Conservation (phyloP, 257 asterid genomes). For the Pogostemon cablin region DNA sequence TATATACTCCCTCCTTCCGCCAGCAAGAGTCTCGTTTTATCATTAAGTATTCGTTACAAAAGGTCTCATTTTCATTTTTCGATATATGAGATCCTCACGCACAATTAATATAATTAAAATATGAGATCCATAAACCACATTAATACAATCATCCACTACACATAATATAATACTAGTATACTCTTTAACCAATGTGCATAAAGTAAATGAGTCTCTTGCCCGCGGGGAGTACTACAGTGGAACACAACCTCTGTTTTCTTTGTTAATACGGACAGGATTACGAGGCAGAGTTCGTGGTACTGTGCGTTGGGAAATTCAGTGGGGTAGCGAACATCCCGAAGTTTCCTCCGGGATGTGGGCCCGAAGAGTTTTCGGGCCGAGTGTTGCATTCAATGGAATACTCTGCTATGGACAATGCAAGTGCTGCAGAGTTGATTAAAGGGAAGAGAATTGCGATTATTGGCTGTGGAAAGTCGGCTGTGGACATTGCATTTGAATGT, state of each 20-base stretch:
- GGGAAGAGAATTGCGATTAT: conserved; percentile 52
- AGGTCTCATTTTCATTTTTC: no score
- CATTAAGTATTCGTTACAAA: no score
- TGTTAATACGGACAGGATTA: conserved; percentile 41
- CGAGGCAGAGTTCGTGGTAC: conserved; percentile 54
- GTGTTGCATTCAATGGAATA: conserved; percentile 65
- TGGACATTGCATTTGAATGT: conserved; percentile 53
- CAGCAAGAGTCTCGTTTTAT: no score
- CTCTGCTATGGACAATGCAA: conserved; percentile 52
- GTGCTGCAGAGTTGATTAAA: conserved; percentile 52
- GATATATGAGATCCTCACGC: no score
- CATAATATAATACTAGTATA: no score
- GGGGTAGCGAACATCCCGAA: conserved; percentile 64
- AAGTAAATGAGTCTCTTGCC: no score
- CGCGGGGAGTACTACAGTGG: neutral
- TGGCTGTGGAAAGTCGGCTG: conserved; percentile 65
- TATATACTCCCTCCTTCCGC: no score
- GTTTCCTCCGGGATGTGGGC: conserved; percentile 50
- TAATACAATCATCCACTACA: no score
- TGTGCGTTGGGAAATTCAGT: conserved; percentile 70
- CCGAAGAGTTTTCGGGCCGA: conserved; percentile 57
- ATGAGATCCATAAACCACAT: no score
- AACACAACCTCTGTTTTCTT: neutral
- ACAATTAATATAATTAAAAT: no score
- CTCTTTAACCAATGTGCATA: no score